phyloP scores from a whole-genome alignment of 2,329 filamentous ascomycete genomes.

The Xylariaceae sp. region DNA sequence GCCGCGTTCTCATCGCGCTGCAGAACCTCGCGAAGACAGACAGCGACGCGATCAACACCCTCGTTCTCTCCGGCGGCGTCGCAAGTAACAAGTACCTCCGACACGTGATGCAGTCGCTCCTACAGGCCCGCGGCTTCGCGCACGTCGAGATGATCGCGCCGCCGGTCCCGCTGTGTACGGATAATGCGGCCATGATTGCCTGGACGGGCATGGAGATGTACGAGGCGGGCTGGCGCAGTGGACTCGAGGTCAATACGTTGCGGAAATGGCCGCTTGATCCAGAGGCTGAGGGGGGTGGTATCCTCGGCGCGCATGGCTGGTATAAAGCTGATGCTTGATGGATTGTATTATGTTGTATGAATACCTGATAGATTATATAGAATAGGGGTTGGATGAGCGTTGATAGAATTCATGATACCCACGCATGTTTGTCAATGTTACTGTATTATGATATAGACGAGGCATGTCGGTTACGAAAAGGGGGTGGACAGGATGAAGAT shows the following conservation, averaged over 20 bases:
- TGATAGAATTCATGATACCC: neutral
- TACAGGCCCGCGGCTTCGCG: conserved; percentile 62
- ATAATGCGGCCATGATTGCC: conserved; percentile 96
- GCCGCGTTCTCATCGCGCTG: conserved; percentile 66
- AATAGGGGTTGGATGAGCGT: neutral
- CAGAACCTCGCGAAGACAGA: conserved; percentile 11
- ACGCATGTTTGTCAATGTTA: neutral
- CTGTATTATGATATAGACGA: neutral
- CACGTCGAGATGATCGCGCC: conserved; percentile 64
- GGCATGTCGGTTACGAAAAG: too few species aligned
- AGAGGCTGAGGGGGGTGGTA: conserved; percentile 54
- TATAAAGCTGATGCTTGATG: conserved; percentile 1
- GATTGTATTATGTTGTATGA: neutral
- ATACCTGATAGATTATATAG: neutral
- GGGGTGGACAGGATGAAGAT: too few species aligned
- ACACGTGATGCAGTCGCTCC: conserved; percentile 51
- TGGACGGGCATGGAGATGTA: conserved; percentile 95
- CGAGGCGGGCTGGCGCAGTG: conserved; percentile 64
- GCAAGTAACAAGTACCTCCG: conserved; percentile 78
- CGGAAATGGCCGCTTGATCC: conserved; percentile 72
- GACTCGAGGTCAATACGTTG: conserved; percentile 54
- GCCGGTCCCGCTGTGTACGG: conserved; percentile 74
- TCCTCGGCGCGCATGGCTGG: conserved; percentile 58
- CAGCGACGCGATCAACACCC: conserved; percentile 19
- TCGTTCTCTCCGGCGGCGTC: conserved; percentile 87